These are phyloP conservation scores for Lachnellula occidentalis DNA, from an alignment of 2,329 filamentous ascomycete species.

Conservation along the genomic window DNA sequence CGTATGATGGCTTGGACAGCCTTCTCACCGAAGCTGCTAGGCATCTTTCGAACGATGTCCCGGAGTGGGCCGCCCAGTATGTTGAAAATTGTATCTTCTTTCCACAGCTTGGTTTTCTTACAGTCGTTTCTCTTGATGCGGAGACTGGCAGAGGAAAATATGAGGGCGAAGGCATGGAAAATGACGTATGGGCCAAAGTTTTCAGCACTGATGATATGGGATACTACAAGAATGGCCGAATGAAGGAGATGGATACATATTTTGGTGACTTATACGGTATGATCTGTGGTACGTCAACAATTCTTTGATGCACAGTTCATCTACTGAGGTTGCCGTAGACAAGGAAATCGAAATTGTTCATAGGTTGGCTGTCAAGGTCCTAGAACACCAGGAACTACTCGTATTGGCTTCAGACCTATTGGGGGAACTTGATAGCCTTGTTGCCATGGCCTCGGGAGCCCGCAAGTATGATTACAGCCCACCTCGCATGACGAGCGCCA, in stretches of 20 bases:
- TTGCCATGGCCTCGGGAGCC: slow-evolving; percentile 76
- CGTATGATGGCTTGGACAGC: slow-evolving; percentile 70
- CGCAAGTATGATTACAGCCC: slow-evolving; percentile 64
- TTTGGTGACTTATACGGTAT: slow-evolving; percentile 80
- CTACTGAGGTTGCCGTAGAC: slow-evolving; percentile 44
- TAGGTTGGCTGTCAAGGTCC: slow-evolving; percentile 62
- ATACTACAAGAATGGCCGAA: slow-evolving; percentile 83
- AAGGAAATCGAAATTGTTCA: slow-evolving; percentile 87
- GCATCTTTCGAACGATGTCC: slow-evolving; percentile 57
- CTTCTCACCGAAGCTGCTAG: slow-evolving; percentile 64
- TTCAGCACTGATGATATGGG: slow-evolving; percentile 66
- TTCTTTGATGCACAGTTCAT: neutral
- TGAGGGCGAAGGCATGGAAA: slow-evolving; percentile 50
- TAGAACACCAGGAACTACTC: slow-evolving; percentile 64
- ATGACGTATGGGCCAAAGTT: slow-evolving; percentile 68
- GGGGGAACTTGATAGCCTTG: slow-evolving; percentile 79
- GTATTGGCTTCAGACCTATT: slow-evolving; percentile 68
- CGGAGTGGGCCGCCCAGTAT: slow-evolving; percentile 49
- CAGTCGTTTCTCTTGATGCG: slow-evolving; percentile 61
- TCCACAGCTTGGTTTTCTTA: slow-evolving; percentile 86
- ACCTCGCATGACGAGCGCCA: slow-evolving; percentile 65
- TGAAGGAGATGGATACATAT: slow-evolving; percentile 73
- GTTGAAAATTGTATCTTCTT: slow-evolving; percentile 79
- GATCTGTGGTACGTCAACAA: slow-evolving; percentile 63
- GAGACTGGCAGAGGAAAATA: slow-evolving; percentile 55